phyloP scores from a whole-genome alignment of 306 rosid species.

The Cicer bijugum region DNA sequence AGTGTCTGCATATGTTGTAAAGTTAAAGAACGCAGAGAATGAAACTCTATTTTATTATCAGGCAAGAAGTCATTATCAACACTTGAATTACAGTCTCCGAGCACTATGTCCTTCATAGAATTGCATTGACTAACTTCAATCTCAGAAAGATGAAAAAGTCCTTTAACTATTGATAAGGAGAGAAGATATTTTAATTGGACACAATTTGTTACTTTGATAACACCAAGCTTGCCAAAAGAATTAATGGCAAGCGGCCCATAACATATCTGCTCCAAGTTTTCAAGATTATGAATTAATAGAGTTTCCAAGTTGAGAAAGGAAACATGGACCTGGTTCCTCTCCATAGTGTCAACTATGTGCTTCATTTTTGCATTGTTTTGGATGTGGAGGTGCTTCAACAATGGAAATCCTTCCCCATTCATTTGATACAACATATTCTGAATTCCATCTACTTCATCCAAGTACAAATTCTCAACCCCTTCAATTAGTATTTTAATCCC shows the following conservation, averaged over 20 bases:
- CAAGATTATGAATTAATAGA: background rate
- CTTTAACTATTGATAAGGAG: background rate
- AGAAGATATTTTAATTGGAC: conserved; percentile 1
- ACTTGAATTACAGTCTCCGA: background rate
- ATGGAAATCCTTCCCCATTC: conserved; percentile 12
- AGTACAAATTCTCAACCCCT: conserved; percentile 12
- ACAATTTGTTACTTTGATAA: background rate
- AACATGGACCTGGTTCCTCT: background rate
- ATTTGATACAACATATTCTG: background rate
- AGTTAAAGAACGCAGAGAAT: background rate
- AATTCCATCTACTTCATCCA: conserved; percentile 23
- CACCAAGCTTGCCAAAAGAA: background rate
- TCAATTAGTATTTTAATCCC: conserved; percentile 12
- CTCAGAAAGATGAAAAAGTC: background rate
- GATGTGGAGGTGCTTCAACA: conserved; percentile 1
- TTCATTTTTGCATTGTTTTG: background rate
- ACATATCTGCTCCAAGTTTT: conserved; percentile 8
- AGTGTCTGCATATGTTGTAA: background rate
- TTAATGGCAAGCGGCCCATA: background rate
- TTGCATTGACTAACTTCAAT: conserved; percentile 1
- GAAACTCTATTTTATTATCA: conserved; percentile 1
- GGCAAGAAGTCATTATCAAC: background rate
- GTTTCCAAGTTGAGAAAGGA: background rate
- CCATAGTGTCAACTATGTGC: background rate
- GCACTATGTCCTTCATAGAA: background rate